These are phyloP conservation scores for Fistulifera solaris DNA, from an alignment of 108 stramenopile genomes.

Conservation along the genomic window DNA sequence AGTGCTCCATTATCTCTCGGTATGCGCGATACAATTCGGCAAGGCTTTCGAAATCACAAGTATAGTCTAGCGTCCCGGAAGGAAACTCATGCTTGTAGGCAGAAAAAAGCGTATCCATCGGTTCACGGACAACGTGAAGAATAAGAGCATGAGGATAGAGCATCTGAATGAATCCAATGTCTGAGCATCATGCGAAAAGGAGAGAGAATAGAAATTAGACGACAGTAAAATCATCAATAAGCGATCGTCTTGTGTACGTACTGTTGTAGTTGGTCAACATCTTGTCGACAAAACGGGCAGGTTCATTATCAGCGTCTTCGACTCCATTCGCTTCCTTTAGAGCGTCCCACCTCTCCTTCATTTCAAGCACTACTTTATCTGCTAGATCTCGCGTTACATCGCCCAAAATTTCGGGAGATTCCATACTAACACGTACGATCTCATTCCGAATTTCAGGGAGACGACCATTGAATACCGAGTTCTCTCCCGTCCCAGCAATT, in stretches of 20 bases:
- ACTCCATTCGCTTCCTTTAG: constrained; percentile 36
- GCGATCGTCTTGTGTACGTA: not conserved
- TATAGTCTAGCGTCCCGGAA: constrained; percentile 68
- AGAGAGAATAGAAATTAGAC: constrained; percentile 11
- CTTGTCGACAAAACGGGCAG: constrained; percentile 72
- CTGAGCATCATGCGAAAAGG: constrained; percentile 6
- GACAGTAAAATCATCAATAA: not conserved
- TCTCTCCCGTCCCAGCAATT: constrained; percentile 82
- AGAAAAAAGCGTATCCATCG: constrained; percentile 77
- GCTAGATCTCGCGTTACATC: constrained; percentile 43
- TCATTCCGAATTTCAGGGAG: constrained; percentile 7
- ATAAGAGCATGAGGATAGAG: constrained; percentile 83
- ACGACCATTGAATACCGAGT: constrained; percentile 76
- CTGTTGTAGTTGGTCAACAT: constrained; percentile 78
- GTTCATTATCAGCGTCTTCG: constrained; percentile 8
- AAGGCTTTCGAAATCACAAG: constrained; percentile 47
- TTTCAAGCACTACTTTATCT: constrained; percentile 53
- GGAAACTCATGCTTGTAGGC: constrained; percentile 83
- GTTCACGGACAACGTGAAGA: constrained; percentile 70
- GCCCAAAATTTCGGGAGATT: constrained; percentile 21
- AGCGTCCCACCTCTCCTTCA: constrained; percentile 52
- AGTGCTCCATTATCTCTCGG: constrained; percentile 77
- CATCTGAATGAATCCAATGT: constrained; percentile 85
- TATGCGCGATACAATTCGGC: constrained; percentile 66
- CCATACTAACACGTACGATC: constrained; percentile 11